Percentiles rank a stretch among this genome's conserved stretches.
Conservation (phyloP, 176 grass and related monocot species). For the Coix lacrymajobi region DNA sequence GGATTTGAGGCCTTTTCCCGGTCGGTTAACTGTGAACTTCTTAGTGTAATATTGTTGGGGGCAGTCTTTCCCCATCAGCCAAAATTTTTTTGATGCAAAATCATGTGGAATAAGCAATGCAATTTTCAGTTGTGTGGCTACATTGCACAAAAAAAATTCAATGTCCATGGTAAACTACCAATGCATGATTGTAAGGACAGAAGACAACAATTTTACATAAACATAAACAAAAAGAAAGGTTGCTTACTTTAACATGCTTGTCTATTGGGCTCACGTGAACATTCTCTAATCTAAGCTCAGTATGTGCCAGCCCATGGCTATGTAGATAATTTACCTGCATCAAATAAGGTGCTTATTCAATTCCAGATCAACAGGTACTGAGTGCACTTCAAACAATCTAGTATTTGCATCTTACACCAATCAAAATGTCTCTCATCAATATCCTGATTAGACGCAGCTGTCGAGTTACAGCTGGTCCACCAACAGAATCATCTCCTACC, state of each 20-base stretch:
- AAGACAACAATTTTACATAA: background rate
- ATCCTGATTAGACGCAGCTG: slow-evolving; percentile 78
- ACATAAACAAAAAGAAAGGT: slow-evolving; percentile 6
- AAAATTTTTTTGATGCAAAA: background rate
- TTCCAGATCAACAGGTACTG: background rate
- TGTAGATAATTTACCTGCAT: slow-evolving; percentile 95
- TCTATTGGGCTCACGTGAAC: slow-evolving; percentile 95
- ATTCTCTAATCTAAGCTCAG: slow-evolving; percentile 86
- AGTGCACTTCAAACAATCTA: background rate
- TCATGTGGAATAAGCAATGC: background rate
- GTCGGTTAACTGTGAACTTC: background rate
- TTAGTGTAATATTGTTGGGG: background rate
- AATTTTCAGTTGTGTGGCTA: slow-evolving; percentile 2
- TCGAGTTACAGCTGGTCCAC: slow-evolving; percentile 78
- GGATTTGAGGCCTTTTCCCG: background rate
- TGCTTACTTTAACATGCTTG: slow-evolving; percentile 87
- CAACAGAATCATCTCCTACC: slow-evolving; percentile 79
- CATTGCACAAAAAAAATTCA: background rate
- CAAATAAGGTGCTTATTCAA: slow-evolving; percentile 7
- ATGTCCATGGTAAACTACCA: background rate
- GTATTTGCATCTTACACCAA: slow-evolving; percentile 65
- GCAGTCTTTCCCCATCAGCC: background rate
- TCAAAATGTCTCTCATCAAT: slow-evolving; percentile 98
- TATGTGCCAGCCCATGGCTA: slow-evolving; percentile 94
- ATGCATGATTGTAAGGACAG: slow-evolving; percentile 6